Base-by-base conservation (phyloP, 441 rosid species). In the Rhodomyrtus psidioides region DNA sequence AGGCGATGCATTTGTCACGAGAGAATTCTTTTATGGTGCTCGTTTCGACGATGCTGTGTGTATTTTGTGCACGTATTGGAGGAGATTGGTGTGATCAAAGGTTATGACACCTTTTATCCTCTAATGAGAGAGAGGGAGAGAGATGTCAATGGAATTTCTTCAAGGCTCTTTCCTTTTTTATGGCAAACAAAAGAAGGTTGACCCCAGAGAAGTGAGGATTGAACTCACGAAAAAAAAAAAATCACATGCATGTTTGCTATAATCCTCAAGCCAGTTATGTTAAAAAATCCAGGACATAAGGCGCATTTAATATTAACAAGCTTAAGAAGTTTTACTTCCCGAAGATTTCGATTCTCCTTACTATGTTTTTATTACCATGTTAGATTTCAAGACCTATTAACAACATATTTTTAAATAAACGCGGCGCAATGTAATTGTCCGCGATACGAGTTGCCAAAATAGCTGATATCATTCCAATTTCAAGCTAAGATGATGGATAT, bases 241-340 rank as follows among this genome's bases (percentile, higher is more conserved):
- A 62, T 28, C 10, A 53, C 83, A 58, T 58, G 26, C 16, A 6
- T 28, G 56, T 14, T 24, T 49, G 75, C 30, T 62, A 30, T 44
- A n/a, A 30, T 49, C 84, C 75, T 30, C 27, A 12, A 28, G 75
- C 34, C 59, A 76, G 75, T 74, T 55, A 62, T 86, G 87, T 57
- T 49, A 0, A 39, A 83, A 89, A 90, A 90, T 90, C 91, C 85
- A 86, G 28, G 19, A 74, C 42, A 82, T 42, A 86, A 85, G 83
- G 57, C 19, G 49, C 62, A 83, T 59, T 91, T 27, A 90, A 84
- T 90, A 88, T 23, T 12, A 70, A 26, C 87, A 84, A 55, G 89
- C 89, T 88, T 56, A 85, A 85, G 87, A 59, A 57, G 60, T 19
- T 70, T 60, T 84, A 85, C 76, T 82, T 65, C 79, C 49, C 87